Conservation (phyloP, 495 filamentous ascomycete species). For the Cenococcum geophilum region DNA sequence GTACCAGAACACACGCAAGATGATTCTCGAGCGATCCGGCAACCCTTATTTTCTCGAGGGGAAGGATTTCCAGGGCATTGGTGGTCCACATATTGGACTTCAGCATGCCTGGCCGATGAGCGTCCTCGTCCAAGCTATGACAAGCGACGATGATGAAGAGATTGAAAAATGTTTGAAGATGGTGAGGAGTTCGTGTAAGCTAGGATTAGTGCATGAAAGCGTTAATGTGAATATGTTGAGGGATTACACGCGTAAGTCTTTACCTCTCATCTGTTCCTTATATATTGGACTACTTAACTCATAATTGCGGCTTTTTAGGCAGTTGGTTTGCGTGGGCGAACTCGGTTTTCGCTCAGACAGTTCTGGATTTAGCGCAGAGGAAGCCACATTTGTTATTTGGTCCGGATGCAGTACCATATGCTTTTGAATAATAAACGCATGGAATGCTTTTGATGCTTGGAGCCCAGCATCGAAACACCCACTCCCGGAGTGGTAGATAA, state of each 20-base stretch:
- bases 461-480: background rate
- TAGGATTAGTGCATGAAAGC: slow-evolving; percentile 88
- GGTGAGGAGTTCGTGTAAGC: slow-evolving; percentile 63
- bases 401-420: slow-evolving; percentile 39
- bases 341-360: slow-evolving; percentile 89
- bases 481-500: background rate
- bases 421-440: slow-evolving; percentile 24
- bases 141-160: slow-evolving; percentile 78
- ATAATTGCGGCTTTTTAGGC: slow-evolving; percentile 41
- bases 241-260: slow-evolving; percentile 66
- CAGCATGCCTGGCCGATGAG: slow-evolving; percentile 97
- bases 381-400: slow-evolving; percentile 87
- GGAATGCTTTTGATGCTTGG: background rate
- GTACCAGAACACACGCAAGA: slow-evolving; percentile 86
- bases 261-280: background rate
- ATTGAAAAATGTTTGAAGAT: slow-evolving; percentile 64
- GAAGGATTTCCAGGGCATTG: slow-evolving; percentile 77
- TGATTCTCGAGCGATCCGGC: slow-evolving; percentile 69
- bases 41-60: slow-evolving; percentile 91
- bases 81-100: slow-evolving; percentile 77
- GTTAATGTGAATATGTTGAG: slow-evolving; percentile 70
- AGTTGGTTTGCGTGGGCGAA: slow-evolving; percentile 99
- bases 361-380: slow-evolving; percentile 78
- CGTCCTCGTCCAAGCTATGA: slow-evolving; percentile 83
- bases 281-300: background rate